Evolutionary conservation across 78 protist genomes (phyloP), one percentile per base, ranked within the genome.

Genomic region (Acrasis kona): DNA sequence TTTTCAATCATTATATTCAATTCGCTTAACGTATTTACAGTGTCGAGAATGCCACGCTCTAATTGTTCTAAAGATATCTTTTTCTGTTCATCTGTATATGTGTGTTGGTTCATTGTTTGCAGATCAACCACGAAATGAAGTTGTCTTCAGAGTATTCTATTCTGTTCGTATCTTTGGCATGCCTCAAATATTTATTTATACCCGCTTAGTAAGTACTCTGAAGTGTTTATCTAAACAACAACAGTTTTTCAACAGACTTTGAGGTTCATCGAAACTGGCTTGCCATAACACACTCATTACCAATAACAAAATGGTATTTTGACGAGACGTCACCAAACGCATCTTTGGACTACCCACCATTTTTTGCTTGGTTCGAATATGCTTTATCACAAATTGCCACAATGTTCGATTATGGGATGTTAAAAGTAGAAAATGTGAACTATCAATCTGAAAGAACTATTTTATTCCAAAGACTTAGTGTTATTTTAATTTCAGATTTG

Each of bases 331-430:
- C 92, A 0, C 89, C 95, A 5, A 72, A 69, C 12, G 92, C 98
- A 97, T 94, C 99, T 10, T 85, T 96, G 30, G 99, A 96, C 65
- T 96, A 96, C 50, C 99, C 99, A 31, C 99, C 99, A 2, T 74
- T 92, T 39, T 96, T 96, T 80, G 99, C 97, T 1, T 92, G 84
- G 84, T 94, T 94, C 30, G 97, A 96, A 78, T 69, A 70, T 35
- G 1, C 35, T 1, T 74, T 95, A 2, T 39, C 93, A 6, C 65
- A 34, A 36, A 8, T 79, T 19, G 95, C 94, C 3, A 3, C 28
- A 27, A 31, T n/a, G 66, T 19, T 80, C 57, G 96, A 92, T 42
- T 42, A 65, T 1, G 32, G 12, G 2, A 92, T 95, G 91, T 65
- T 92, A 3, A 28, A 28, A 10, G 39, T 89, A 37, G 27, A 39